Conservation (phyloP, 164 flowering plant genomes). For the Chloranthus sessilifolius region DNA sequence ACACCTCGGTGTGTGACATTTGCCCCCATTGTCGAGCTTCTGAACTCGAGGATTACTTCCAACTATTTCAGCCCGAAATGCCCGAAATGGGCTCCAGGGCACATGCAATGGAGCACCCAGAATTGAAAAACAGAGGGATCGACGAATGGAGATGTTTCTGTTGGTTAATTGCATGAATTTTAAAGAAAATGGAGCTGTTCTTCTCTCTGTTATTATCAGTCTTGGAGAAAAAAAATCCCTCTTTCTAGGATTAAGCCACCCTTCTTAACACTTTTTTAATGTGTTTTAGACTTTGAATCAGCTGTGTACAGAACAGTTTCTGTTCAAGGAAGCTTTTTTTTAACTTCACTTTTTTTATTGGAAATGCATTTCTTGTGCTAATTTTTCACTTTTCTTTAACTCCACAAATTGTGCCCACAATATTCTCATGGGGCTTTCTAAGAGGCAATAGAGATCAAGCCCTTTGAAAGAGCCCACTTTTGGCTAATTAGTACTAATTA, state of each 20-base stretch:
- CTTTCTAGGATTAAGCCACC: constrained; percentile 9
- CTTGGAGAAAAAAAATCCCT: constrained; percentile 16
- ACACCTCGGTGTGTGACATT: constrained; percentile 90
- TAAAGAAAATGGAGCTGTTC: constrained; percentile 8
- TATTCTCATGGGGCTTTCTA: constrained; percentile 30
- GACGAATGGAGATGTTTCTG: constrained; percentile 3
- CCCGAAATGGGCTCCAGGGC: constrained; percentile 88
- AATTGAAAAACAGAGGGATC: constrained; percentile 15
- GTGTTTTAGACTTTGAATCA: constrained; percentile 21
- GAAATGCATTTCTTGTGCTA: neutral
- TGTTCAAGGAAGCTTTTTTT: constrained; percentile 17
- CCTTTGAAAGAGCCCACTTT: neutral
- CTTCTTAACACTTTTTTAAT: constrained; percentile 20
- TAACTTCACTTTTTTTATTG: constrained; percentile 2
- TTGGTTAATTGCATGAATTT: constrained; percentile 16
- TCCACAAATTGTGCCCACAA: constrained; percentile 38
- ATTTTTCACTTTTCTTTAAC: constrained; percentile 25
- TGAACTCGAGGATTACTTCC: constrained; percentile 59
- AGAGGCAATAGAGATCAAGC: constrained; percentile 18
- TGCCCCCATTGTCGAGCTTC: constrained; percentile 76
- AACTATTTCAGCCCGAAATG: constrained; percentile 79
- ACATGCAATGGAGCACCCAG: constrained; percentile 65
- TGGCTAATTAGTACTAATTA: too few relatives aligned
- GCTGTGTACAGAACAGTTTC: constrained; percentile 44
- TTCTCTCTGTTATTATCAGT: constrained; percentile 28